These are phyloP conservation scores for Calonectria montana DNA, from an alignment of 2,329 filamentous ascomycete genomes.

Conservation along the genomic window DNA sequence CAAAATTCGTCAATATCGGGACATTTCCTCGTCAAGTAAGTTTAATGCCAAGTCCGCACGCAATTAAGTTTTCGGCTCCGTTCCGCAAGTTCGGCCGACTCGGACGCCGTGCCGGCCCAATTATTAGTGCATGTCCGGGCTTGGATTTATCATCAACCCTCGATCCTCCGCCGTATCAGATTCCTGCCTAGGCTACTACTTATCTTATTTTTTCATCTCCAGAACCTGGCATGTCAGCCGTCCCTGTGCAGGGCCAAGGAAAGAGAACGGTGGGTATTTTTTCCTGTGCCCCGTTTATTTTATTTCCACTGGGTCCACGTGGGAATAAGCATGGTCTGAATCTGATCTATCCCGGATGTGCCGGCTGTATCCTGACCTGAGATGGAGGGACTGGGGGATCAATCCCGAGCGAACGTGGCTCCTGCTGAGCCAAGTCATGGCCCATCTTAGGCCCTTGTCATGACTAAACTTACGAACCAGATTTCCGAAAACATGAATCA, in stretches of 20 bases:
- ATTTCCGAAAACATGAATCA: neutral
- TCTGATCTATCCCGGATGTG: conserved; percentile 6
- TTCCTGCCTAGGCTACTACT: neutral
- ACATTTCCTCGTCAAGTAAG: neutral
- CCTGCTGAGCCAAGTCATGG: neutral
- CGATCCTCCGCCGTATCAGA: neutral
- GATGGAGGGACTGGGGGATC: conserved; percentile 1
- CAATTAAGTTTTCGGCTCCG: neutral
- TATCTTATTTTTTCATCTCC: neutral
- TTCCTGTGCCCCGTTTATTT: neutral
- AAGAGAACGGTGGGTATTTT: neutral
- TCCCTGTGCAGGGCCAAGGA: neutral
- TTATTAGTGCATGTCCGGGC: neutral
- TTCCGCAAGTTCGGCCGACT: conserved; percentile 8
- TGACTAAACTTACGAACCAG: neutral
- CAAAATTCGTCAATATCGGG: neutral
- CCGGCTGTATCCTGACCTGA: neutral
- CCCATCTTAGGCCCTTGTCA: neutral
- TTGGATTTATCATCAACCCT: conserved; percentile 12
- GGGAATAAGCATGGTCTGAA: conserved; percentile 6
- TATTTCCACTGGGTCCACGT: conserved; percentile 2
- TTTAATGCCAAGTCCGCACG: neutral
- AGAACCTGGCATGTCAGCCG: neutral
- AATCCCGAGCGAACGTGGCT: neutral
- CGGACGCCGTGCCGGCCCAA: neutral